Base-by-base conservation (phyloP, 768 basidiomycete species). In the Fomitopsis pulvina region DNA sequence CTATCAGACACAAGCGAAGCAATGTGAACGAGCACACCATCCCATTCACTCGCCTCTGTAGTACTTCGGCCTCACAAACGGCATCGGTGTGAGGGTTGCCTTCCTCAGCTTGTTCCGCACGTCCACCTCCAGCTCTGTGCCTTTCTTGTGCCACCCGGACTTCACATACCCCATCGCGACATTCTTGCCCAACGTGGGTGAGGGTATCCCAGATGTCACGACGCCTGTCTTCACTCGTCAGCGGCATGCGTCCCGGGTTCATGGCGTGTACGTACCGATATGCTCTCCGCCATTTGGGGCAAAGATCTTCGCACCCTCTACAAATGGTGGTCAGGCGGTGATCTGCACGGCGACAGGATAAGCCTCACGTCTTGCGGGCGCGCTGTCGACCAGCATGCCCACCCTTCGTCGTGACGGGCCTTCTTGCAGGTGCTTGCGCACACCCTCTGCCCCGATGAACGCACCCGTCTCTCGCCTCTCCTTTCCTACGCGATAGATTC, bases 191-290 rank as follows among this genome's bases (percentile, higher is more conserved):
- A 92, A 72, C 1, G 91, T 86, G 0, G 94, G 95, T 0, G 92
- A 92, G 12, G 96, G 96, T 54, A 98, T 96, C 41, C 95, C 96
- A 0, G 93, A 97, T 0, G 94, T 99, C 41, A 98, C 79, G 11
- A 68, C 63, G 29, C 92, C 91, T 80, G 63, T n/a, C n/a, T n/a
- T n/a, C n/a, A n/a, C n/a, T n/a, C n/a, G n/a, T n/a, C n/a, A n/a
- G n/a, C n/a, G n/a, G n/a, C n/a, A n/a, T n/a, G n/a, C n/a, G n/a
- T n/a, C n/a, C n/a, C n/a, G n/a, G n/a, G n/a, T n/a, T n/a, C n/a
- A n/a, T n/a, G n/a, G n/a, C 37, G 4, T 5, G 10, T 41, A 70
- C 77, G 53, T 24, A 83, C 90, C 87, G 29, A 93, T 72, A 32
- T 70, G 68, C 48, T 87, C 78, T 10, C 69, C 63, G 16, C 73